phyloP scores from a whole-genome alignment of 495 filamentous ascomycete species.

The Glarea lozoyensis region DNA sequence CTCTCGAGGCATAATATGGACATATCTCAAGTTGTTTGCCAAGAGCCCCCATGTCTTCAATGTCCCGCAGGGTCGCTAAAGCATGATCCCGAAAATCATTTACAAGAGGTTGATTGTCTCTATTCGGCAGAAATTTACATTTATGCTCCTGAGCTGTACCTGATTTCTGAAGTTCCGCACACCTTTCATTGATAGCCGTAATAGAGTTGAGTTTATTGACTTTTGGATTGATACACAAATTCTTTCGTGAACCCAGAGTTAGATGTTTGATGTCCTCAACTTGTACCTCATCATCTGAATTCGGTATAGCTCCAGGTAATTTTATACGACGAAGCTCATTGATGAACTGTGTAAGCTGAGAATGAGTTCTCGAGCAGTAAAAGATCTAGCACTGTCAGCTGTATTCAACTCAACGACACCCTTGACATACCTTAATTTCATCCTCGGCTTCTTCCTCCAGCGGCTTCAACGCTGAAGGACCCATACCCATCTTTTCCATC shows the following conservation, averaged over 20 bases:
- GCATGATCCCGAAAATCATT: slow-evolving; percentile 83
- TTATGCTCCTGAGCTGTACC: slow-evolving; percentile 54
- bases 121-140: slow-evolving; percentile 72
- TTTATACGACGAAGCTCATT: slow-evolving; percentile 76
- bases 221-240: slow-evolving; percentile 83
- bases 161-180: slow-evolving; percentile 80
- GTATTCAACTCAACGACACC: slow-evolving; percentile 3
- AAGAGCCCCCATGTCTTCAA: slow-evolving; percentile 76
- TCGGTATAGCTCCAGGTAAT: slow-evolving; percentile 51
- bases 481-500: slow-evolving; percentile 49
- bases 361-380: slow-evolving; percentile 92
- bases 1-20: slow-evolving; percentile 89
- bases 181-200: slow-evolving; percentile 91
- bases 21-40: slow-evolving; percentile 78
- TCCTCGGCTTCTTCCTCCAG: slow-evolving; percentile 45
- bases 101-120: slow-evolving; percentile 60
- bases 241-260: slow-evolving; percentile 81
- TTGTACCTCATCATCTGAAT: slow-evolving; percentile 27
- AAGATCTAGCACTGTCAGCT: slow-evolving; percentile 48
- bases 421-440: slow-evolving; percentile 46
- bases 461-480: slow-evolving; percentile 11
- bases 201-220: slow-evolving; percentile 62
- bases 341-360: slow-evolving; percentile 90
- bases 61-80: slow-evolving; percentile 79
- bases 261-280: slow-evolving; percentile 73